Percentiles rank a stretch among this genome's conserved stretches.
These are phyloP conservation scores for Aurinia saxatilis DNA, from an alignment of 345 rosid genomes.

Conservation along the genomic window DNA sequence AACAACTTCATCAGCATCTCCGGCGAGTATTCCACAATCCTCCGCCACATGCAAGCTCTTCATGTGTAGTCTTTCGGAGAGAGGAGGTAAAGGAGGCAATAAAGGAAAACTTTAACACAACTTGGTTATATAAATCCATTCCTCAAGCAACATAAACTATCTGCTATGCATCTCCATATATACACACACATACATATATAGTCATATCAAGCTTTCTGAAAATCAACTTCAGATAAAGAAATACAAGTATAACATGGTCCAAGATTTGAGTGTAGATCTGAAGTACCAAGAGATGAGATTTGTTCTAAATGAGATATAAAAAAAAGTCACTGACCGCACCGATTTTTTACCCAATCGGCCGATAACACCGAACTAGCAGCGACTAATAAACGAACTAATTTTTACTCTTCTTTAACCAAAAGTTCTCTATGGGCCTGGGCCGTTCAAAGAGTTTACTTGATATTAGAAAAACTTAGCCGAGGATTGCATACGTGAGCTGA, in stretches of 20 bases:
- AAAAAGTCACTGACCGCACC: too few species aligned
- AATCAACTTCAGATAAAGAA: conserved; percentile 6
- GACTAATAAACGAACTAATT: too few species aligned
- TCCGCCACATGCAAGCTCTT: conserved; percentile 29
- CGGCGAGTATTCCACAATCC: conserved; percentile 23
- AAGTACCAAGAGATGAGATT: conserved; percentile 6
- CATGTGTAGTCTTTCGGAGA: conserved; percentile 17
- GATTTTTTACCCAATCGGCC: too few species aligned
- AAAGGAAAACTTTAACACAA: conserved; percentile 21
- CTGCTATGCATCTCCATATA: conserved; percentile 17
- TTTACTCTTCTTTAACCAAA: too few species aligned
- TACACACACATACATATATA: not conserved
- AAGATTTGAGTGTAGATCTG: conserved; percentile 22
- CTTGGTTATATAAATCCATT: conserved; percentile 24
- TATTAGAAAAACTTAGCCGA: too few species aligned
- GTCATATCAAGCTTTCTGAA: not conserved
- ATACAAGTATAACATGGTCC: too few species aligned
- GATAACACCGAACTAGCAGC: too few species aligned
- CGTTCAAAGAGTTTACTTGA: too few species aligned
- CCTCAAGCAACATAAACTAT: conserved; percentile 32
- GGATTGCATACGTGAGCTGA: too few species aligned
- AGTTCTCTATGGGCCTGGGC: too few species aligned
- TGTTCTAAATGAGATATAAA: conserved; percentile 9
- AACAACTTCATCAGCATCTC: conserved; percentile 9
- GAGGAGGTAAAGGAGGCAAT: conserved; percentile 24